Conservation (phyloP, 345 rosid species). For the Nasturtium officinale region DNA sequence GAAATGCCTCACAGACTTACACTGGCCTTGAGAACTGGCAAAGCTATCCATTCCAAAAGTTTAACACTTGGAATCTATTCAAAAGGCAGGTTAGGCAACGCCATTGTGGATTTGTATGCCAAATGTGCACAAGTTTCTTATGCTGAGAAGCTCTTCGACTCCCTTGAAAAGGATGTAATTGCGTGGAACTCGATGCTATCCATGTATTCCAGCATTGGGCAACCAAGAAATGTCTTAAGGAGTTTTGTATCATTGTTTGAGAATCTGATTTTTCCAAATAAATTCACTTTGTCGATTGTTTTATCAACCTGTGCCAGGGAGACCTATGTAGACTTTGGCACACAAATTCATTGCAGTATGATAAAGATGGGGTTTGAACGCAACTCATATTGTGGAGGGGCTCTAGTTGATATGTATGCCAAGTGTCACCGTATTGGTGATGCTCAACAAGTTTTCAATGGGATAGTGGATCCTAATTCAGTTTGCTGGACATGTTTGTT, state of each 20-base stretch:
- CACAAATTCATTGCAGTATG: constrained; percentile 60
- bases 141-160: constrained; percentile 63
- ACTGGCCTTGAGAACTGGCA: constrained; percentile 45
- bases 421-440: constrained; percentile 60
- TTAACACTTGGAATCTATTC: constrained; percentile 55
- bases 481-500: constrained; percentile 91
- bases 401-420: constrained; percentile 82
- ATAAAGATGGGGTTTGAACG: constrained; percentile 62
- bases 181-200: constrained; percentile 87
- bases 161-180: constrained; percentile 55
- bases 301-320: constrained; percentile 69
- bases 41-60: constrained; percentile 59
- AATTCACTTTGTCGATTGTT: constrained; percentile 73
- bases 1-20: constrained; percentile 60
- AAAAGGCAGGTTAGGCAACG: constrained; percentile 56
- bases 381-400: constrained; percentile 66
- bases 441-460: constrained; percentile 68
- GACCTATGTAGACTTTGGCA: constrained; percentile 56
- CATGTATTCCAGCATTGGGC: constrained; percentile 61
- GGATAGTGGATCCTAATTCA: constrained; percentile 55
- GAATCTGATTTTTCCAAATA: constrained; percentile 57
- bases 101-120: constrained; percentile 77
- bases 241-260: constrained; percentile 49
- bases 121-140: constrained; percentile 62
- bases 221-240: constrained; percentile 45